Percentiles rank a stretch among this genome's conserved stretches.
These are phyloP conservation scores for Pseudocercospora cruenta DNA, from an alignment of 2,329 filamentous ascomycete genomes.

Conservation along the genomic window DNA sequence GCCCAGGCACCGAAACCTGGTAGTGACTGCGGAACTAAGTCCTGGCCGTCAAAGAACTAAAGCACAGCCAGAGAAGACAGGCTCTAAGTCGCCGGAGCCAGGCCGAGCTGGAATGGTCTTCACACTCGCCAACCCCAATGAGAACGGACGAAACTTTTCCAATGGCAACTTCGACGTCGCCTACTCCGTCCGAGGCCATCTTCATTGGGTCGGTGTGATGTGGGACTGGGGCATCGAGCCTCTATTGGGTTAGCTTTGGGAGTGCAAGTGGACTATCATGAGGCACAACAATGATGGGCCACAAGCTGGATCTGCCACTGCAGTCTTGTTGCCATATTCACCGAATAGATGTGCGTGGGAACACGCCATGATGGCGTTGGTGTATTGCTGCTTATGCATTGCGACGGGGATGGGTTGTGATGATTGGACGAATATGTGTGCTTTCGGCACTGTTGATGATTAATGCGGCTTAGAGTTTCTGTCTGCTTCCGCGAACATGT, in stretches of 20 bases:
- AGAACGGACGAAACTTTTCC: slow-evolving; percentile 9
- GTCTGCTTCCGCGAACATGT: background rate
- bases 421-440: background rate
- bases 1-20: slow-evolving; percentile 35
- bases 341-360: background rate
- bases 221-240: slow-evolving; percentile 59
- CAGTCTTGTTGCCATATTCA: background rate
- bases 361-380: background rate
- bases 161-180: slow-evolving; percentile 44
- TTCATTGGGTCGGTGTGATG: slow-evolving; percentile 75
- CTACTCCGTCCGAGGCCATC: slow-evolving; percentile 65
- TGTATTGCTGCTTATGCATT: background rate
- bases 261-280: slow-evolving; percentile 58
- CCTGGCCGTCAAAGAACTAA: background rate
- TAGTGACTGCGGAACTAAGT: slow-evolving; percentile 42
- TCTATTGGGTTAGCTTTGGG: slow-evolving; percentile 51
- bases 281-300: background rate
- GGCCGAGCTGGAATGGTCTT: slow-evolving; percentile 40
- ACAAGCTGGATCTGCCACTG: background rate
- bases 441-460: background rate
- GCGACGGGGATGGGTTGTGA: background rate
- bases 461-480: background rate
- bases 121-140: slow-evolving; percentile 31
- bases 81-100: slow-evolving; percentile 28
- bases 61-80: slow-evolving; percentile 25